Base-by-base conservation (phyloP, 441 rosid species). In the Capsella rubella region DNA sequence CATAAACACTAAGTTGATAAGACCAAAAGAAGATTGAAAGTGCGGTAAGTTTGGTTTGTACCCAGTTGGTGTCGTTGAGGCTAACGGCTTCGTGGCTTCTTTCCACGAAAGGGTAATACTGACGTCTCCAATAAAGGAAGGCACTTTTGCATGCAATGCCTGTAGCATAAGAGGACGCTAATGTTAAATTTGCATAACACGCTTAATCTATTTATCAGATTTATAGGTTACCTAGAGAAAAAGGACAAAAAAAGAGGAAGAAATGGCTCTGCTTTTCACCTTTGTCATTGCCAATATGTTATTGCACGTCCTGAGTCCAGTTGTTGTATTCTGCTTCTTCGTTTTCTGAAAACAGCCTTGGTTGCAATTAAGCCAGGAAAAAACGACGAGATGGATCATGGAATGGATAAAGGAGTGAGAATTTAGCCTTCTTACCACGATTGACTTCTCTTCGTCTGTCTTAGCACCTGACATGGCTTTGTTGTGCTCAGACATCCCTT, bases 261-360 rank as follows among this genome's bases (percentile, higher is more conserved):
- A 34, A 8, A 25, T 64, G 56, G 18, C 35, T 65, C 21, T 55
- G 52, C 51, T 60, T 40, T 45, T 77, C 77, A 95, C 99, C 97
- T 93, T 95, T 67, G 98, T 87, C 98, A 95, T 87, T 39, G 97
- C 92, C 82, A 92, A 82, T 81, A 93, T 95, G 86, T 95, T 95
- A 82, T 95, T 93, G 82, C 98, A 95, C 32, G 96, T 95, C 61
- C 94, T 84, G 83, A 95, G 82, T 64, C 96, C 97, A 67, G 85
- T 86, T 64, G 97, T 91, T 51, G 95, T 79, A 70, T 87, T 91
- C 76, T 91, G 97, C 80, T 87, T 93, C 73, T 86, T 92, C 55
- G 87, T 91, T 85, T 93, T 95, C 99, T 93, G 84, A 76, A 62
- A 75, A 10, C 50, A 60, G 34, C 18, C 40, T 60, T 4, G 1